These are phyloP conservation scores for Neurospora sp. DNA, from an alignment of 495 filamentous ascomycete genomes.

Conservation along the genomic window DNA sequence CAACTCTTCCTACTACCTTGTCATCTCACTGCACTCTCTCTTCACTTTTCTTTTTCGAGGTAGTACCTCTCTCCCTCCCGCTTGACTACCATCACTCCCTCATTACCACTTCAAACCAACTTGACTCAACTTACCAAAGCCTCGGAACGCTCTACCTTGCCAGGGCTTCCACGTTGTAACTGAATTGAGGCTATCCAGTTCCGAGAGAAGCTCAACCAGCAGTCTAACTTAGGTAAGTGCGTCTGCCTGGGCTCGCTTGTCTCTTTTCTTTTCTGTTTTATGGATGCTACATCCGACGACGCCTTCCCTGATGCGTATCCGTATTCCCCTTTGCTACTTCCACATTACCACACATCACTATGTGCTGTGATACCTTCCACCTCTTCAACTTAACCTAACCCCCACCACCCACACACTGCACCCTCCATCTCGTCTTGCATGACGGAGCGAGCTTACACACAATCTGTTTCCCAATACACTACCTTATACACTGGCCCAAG, in stretches of 20 bases:
- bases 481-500: neutral
- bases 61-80: conserved; percentile 1
- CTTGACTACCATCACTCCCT: neutral
- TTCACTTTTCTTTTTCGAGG: neutral
- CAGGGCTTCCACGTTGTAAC: conserved; percentile 10
- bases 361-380: neutral
- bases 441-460: neutral
- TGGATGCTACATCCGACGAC: neutral
- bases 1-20: conserved; percentile 2
- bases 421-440: neutral
- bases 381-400: neutral
- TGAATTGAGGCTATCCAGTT: neutral
- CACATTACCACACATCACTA: neutral
- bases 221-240: conserved; percentile 11
- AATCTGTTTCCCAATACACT: neutral
- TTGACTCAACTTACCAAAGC: conserved; percentile 10
- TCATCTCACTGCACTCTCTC: neutral
- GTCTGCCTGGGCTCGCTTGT: conserved; percentile 1
- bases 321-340: neutral
- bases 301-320: neutral
- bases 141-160: neutral
- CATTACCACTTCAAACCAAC: conserved; percentile 2
- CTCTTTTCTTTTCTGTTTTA: conserved; percentile 4
- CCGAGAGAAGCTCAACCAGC: neutral
- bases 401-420: neutral